Evolutionary conservation across 371 early-diverging fungal genomes (phyloP), one percentile per base, ranked within the genome.

Genomic region (Parasitella parasitica): DNA sequence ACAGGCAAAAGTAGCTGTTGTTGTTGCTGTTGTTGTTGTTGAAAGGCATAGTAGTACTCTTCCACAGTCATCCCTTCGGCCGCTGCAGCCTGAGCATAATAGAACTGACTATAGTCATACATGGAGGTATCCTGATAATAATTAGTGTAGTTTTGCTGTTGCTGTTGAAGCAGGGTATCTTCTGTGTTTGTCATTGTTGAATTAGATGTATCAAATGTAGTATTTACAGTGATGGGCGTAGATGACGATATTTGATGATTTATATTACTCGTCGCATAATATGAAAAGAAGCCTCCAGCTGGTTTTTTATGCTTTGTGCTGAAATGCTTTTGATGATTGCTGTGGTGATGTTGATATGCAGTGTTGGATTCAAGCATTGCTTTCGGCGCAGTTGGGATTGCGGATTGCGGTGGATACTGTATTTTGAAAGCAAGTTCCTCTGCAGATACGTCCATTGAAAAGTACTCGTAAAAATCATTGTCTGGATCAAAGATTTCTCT

Each of bases 401-500:
- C 22, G 30, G 57, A 48, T 9, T 48, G 64, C 7, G 72, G 72
- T 1, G 73, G 73, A 53, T 66, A 73, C 15, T 61, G 35, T 11
- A 59, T 46, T n/a, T 64, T 67, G 46, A 62, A 67, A 56, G 61
- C 61, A 27, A 73, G 58, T 8, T 70, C 73, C 20, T 48, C 56
- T n/a, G 28, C 15, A 1, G 54, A 59, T 9, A 43, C 61, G 32
- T 64, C 56, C 30, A 73, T 30, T n/a, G 73, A 59, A 39, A 73
- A 54, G 22, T 73, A 70, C 26, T 73, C 73, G 43, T 64, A 73
- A 26, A 64, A 58, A 41, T 73, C 73, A 26, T 70, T 64, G 11
- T 70, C 67, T 13, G 73, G 70, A 36, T 73, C 73, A 62, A 70
- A 70, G 41, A 67, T 62, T 24, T 73, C 73, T 30, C 73, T 58